phyloP scores from a whole-genome alignment of 306 rosid genomes.

The Sicyos edulis region DNA sequence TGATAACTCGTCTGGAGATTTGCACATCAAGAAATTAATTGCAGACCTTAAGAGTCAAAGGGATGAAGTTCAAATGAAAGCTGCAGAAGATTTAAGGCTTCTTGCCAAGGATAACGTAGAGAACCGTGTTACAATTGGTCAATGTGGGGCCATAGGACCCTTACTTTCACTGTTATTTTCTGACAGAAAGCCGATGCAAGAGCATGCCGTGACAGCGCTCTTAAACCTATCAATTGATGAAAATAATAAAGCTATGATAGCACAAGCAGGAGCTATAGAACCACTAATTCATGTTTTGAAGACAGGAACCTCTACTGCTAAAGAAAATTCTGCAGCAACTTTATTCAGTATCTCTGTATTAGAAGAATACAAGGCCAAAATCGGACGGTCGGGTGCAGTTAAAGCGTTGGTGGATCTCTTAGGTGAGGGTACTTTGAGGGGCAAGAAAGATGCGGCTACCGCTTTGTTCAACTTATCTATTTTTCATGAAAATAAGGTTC shows the following conservation, averaged over 20 bases:
- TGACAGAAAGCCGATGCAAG: conserved; percentile 54
- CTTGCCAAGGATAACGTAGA: conserved; percentile 68
- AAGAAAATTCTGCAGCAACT: conserved; percentile 90
- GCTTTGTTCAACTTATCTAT: conserved; percentile 85
- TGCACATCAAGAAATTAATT: conserved; percentile 56
- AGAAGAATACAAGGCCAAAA: conserved; percentile 71
- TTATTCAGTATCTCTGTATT: conserved; percentile 78
- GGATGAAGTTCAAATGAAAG: conserved; percentile 49
- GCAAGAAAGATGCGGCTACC: conserved; percentile 94
- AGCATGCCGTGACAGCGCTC: conserved; percentile 90
- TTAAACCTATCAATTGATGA: conserved; percentile 77
- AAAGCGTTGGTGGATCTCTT: conserved; percentile 86
- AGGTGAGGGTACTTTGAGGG: conserved; percentile 70
- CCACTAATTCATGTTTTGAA: conserved; percentile 72
- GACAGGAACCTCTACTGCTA: conserved; percentile 72
- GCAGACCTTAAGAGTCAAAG: conserved; percentile 62
- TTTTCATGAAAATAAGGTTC: conserved; percentile 83
- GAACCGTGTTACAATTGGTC: conserved; percentile 68
- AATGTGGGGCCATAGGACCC: conserved; percentile 53
- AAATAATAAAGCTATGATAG: conserved; percentile 68
- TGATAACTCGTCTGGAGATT: conserved; percentile 43
- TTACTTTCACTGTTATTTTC: conserved; percentile 67
- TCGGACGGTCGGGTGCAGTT: conserved; percentile 85
- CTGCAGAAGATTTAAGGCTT: conserved; percentile 85
- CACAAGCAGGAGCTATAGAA: conserved; percentile 72